Evolutionary conservation across 805 yeast species (phyloP).

Genomic region (Cyberlindnera mississippiensis): DNA sequence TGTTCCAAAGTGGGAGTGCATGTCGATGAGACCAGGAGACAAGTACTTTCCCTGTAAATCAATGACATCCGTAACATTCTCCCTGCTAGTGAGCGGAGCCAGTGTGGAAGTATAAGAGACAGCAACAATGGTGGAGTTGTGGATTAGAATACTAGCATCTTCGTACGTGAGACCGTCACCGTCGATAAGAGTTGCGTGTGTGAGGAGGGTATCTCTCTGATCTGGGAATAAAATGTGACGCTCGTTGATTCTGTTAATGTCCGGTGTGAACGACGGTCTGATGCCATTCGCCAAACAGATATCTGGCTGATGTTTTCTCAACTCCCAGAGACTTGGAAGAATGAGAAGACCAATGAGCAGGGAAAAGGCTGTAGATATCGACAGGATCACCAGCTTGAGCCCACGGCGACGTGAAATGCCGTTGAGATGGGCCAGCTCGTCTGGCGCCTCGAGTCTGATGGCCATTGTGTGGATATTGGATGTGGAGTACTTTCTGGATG

Average conservation of each 20-base stretch:
- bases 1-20: constrained; percentile 11
- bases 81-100: not conserved
- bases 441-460: not conserved
- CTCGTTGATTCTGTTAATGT: constrained; percentile 4
- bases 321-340: not conserved
- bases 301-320: not conserved
- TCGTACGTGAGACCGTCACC: constrained; percentile 4
- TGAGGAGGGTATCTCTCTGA: not conserved
- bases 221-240: constrained; percentile 4
- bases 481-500: too few species aligned
- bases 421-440: not conserved
- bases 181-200: constrained; percentile 7
- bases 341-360: not conserved
- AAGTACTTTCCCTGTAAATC: constrained; percentile 6
- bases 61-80: not conserved
- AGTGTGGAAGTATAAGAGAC: not conserved
- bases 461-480: constrained; percentile 1
- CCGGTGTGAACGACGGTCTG: constrained; percentile 3
- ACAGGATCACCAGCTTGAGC: not conserved
- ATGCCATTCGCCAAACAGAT: not conserved
- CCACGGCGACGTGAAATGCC: not conserved
- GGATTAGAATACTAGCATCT: constrained; percentile 1
- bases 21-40: constrained; percentile 8
- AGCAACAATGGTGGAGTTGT: constrained; percentile 4
- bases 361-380: not conserved